Base-by-base conservation (phyloP, 2,329 filamentous ascomycete genomes). In the Pseudocercospora pini-densiflorae region DNA sequence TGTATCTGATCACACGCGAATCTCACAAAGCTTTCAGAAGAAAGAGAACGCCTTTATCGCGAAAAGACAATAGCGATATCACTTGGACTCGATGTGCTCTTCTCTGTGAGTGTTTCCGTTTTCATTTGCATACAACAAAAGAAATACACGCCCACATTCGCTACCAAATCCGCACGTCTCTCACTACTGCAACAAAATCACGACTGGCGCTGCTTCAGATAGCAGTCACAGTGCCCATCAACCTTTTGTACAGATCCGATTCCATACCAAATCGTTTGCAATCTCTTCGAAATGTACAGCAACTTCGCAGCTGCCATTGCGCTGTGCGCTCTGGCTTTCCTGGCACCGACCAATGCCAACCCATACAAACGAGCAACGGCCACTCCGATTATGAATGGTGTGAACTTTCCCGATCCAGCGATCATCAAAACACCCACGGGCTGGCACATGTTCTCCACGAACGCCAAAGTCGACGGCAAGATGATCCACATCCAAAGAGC, bases 401-500 rank as follows among this genome's bases (percentile, higher is more conserved):
- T 74, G 27, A 81, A 88, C 77, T 88, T 88, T 71, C 81, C 86
- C 3, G 65, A 78, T 60, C 80, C 80, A 4, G 67, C 75, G 6
- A 68, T 81, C 23, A 71, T 77, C 47, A 68, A 73, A 19, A 66
- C 73, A 23, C 71, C 73, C 23, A 74, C 72, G 1, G 77, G 77
- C 65, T 81, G 76, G 75, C 79, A 79, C 61, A 76, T 79, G 7
- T 81, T 76, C 65, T 79, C 73, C 1, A 81, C 80, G 8, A 79
- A 78, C 61, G 76, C 76, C 54, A 74, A 73, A 3, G 58, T 78
- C 16, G 73, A 74, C 62, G 74, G 74, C 19, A 76, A 75, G 24
- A 71, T 74, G 43, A 63, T 79, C 19, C 76, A 79, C 55, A 70
- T 81, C 19, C 80, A 81, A 65, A 67, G 80, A 23, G 80, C 79